A percentile compares a stretch with the other conserved stretches of the same genome.
Evolutionary conservation across 352 stramenopile genomes (phyloP).

Genomic region (Globisporangium acanthophoron): DNA sequence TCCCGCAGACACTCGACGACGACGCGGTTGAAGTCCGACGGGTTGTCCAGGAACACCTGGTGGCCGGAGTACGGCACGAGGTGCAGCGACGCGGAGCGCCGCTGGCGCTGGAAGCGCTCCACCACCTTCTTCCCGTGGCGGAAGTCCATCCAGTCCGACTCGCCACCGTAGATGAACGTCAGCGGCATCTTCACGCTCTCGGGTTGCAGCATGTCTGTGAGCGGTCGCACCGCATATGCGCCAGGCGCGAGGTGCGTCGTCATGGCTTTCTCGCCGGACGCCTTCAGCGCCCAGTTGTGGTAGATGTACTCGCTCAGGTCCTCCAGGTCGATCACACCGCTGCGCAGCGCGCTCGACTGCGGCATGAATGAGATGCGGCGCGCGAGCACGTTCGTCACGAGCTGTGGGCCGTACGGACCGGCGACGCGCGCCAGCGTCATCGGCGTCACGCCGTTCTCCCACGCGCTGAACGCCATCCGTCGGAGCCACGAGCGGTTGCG

Average conservation of each 20-base stretch:
- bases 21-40: conserved; percentile 54
- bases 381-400: conserved; percentile 64
- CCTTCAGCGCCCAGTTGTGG: conserved; percentile 81
- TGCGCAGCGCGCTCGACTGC: conserved; percentile 56
- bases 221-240: conserved; percentile 54
- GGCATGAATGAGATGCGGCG: conserved; percentile 76
- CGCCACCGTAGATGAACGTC: conserved; percentile 77
- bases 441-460: conserved; percentile 64
- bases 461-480: conserved; percentile 43
- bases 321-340: conserved; percentile 50
- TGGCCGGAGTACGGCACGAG: conserved; percentile 62
- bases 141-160: conserved; percentile 87
- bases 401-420: conserved; percentile 69
- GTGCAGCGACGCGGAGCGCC: conserved; percentile 38
- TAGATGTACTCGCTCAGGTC: conserved; percentile 79
- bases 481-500: conserved; percentile 47
- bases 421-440: conserved; percentile 68
- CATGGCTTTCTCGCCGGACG: conserved; percentile 69
- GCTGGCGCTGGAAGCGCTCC: conserved; percentile 33
- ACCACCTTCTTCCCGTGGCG: conserved; percentile 59
- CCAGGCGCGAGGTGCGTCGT: conserved; percentile 68
- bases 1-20: conserved; percentile 37
- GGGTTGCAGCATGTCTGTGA: conserved; percentile 57
- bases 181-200: conserved; percentile 69
- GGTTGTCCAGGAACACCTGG: conserved; percentile 84